A percentile compares a stretch with the other conserved stretches of the same genome.
phyloP scores from a whole-genome alignment of 139 green algal genomes.

The Prasinococcaceae sp. region DNA sequence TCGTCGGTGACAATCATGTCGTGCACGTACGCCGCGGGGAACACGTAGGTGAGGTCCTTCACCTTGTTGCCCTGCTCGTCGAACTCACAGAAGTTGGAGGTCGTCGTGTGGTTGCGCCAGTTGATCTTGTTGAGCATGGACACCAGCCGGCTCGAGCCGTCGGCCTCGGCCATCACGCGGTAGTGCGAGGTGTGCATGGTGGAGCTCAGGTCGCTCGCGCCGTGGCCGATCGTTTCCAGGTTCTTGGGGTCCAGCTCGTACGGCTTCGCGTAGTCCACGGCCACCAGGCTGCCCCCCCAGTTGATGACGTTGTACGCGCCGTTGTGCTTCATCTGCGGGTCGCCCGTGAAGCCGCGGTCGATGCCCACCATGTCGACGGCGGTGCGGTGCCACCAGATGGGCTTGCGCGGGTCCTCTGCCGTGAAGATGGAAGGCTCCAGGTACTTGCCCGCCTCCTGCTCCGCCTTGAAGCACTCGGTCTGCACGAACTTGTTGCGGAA shows the following conservation, averaged over 20 bases:
- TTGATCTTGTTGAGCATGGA: slow-evolving; percentile 10
- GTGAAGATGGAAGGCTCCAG: slow-evolving; percentile 22
- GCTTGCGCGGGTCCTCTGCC: slow-evolving; percentile 20
- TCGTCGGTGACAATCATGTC: slow-evolving; percentile 29
- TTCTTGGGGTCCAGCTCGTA: slow-evolving; percentile 16
- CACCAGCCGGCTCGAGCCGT: slow-evolving; percentile 25
- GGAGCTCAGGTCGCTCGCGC: background rate
- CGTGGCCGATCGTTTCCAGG: slow-evolving; percentile 17
- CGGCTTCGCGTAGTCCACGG: slow-evolving; percentile 23
- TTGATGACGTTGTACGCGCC: slow-evolving; percentile 25
- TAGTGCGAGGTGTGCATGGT: slow-evolving; percentile 25
- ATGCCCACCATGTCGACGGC: background rate
- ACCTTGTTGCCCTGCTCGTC: slow-evolving; percentile 21
- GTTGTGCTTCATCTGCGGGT: slow-evolving; percentile 20
- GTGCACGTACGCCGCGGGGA: slow-evolving; percentile 24
- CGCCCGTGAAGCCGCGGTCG: slow-evolving; percentile 10
- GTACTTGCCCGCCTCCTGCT: slow-evolving; percentile 19
- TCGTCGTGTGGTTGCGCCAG: slow-evolving; percentile 14
- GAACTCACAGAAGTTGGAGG: slow-evolving; percentile 18
- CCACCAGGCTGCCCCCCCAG: slow-evolving; percentile 22
- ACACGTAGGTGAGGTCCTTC: slow-evolving; percentile 9
- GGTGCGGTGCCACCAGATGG: background rate
- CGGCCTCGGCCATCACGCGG: slow-evolving; percentile 20
- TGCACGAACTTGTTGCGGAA: slow-evolving; percentile 31
- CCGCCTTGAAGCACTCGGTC: slow-evolving; percentile 16